Conservation (phyloP, 2,329 filamentous ascomycete genomes). For the Verticillium isaacii region DNA sequence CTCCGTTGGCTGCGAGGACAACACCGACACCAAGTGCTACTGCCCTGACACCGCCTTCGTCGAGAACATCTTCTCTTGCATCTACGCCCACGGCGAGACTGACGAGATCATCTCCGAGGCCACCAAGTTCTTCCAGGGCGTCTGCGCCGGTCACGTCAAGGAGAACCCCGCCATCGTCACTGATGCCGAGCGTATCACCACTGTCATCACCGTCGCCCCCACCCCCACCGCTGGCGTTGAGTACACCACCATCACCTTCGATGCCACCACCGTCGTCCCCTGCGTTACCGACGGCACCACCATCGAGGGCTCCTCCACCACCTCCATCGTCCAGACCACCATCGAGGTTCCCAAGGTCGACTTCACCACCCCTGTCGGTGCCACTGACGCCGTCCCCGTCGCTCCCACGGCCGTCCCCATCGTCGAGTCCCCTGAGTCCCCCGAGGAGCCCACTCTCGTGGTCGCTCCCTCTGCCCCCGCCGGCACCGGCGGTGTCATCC, state of each 20-base stretch:
- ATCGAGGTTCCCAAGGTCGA: constrained; percentile 49
- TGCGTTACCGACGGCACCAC: constrained; percentile 44
- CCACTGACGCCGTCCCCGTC: constrained; percentile 1
- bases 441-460: constrained; percentile 16
- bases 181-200: constrained; percentile 60
- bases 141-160: constrained; percentile 72
- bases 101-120: constrained; percentile 64
- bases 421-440: constrained; percentile 22
- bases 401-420: constrained; percentile 28
- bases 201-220: constrained; percentile 49
- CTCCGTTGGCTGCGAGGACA: constrained; percentile 67
- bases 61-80: constrained; percentile 73
- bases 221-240: constrained; percentile 42
- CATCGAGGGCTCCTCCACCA: constrained; percentile 38
- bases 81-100: constrained; percentile 69
- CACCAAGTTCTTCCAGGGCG: constrained; percentile 81
- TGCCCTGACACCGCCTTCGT: constrained; percentile 77
- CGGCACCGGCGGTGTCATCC: constrained; percentile 27
- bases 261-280: constrained; percentile 42
- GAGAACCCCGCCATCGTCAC: constrained; percentile 84
- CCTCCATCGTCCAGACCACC: constrained; percentile 45
- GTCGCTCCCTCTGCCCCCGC: constrained; percentile 18
- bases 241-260: constrained; percentile 47
- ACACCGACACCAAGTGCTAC: constrained; percentile 81
- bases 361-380: constrained; percentile 33